Evolutionary conservation across 2,329 filamentous ascomycete genomes (phyloP), one percentile per base, ranked within the genome.

Genomic region (Epichloe aotearoae): DNA sequence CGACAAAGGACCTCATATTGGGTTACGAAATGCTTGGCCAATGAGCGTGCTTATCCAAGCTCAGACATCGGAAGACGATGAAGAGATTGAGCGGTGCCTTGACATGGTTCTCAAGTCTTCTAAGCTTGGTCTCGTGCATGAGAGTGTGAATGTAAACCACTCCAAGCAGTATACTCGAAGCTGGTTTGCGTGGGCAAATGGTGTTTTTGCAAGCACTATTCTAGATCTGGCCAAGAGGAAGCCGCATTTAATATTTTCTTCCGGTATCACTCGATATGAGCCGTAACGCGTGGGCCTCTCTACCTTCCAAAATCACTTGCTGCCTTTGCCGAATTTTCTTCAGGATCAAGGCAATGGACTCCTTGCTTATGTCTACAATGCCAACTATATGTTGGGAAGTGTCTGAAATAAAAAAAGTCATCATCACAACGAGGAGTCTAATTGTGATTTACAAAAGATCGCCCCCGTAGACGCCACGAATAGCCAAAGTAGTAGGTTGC

Each of bases 111-210:
- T 93, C 53, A 75, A 80, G 53, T 85, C 85, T 1, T 86, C 85
- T 54, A 76, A 74, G 49, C 73, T 94, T 10, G 93, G 93, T 0
- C 69, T 98, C 46, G 76, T 98, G 2, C 91, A 98, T 61, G 93
- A 98, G 70, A 95, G 87, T 59, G 81, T 98, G 40, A 81, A 95
- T 60, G 91, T 97, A 5, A 82, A 91, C 54, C 62, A 68, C 40
- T 59, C 71, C 2, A 54, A 56, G n/a, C 69, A 72, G 20, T 97
- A 93, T 66, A 96, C 91, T 2, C 75, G 89, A 56, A 88, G 85
- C 62, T 97, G 91, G 91, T 97, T 97, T 65, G 88, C 91, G 2
- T 97, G 90, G 93, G 93, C 93, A 11, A 98, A 98, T 59, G 93
- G 88, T 1, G 88, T 98, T 11, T 97, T 95, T 68, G 89, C 91